phyloP scores from a whole-genome alignment of 768 basidiomycete genomes.

The Rhizopogon vulgaris region DNA sequence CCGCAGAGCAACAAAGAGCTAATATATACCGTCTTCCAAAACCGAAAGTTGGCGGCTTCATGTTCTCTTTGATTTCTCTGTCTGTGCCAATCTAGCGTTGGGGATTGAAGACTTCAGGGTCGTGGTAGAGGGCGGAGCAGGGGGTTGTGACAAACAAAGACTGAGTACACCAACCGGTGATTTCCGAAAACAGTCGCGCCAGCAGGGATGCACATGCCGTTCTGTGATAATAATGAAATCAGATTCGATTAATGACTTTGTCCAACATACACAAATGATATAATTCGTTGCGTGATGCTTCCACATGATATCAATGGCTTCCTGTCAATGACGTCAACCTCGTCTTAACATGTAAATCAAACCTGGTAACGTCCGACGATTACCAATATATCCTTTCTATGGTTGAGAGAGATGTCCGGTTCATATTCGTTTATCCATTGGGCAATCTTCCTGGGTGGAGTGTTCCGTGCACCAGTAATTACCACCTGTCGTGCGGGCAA shows the following conservation, averaged over 20 bases:
- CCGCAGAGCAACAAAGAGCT: not conserved
- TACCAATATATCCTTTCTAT: constrained; percentile 2
- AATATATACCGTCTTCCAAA: constrained; percentile 38
- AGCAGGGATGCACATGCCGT: constrained; percentile 28
- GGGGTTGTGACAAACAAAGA: constrained; percentile 16
- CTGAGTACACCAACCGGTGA: constrained; percentile 16
- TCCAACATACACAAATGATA: constrained; percentile 16
- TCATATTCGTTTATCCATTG: constrained; percentile 8
- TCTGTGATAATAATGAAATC: constrained; percentile 14
- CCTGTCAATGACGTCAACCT: constrained; percentile 8
- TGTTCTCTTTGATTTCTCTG: constrained; percentile 37
- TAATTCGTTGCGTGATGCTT: constrained; percentile 17
- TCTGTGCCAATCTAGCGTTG: constrained; percentile 44
- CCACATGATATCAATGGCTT: constrained; percentile 39
- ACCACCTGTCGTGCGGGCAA: not conserved
- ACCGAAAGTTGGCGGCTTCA: constrained; percentile 42
- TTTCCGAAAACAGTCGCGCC: constrained; percentile 29
- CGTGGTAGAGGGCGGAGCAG: constrained; percentile 43
- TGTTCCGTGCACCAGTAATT: not conserved
- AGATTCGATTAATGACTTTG: not conserved
- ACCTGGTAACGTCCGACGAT: constrained; percentile 7
- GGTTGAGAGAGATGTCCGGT: constrained; percentile 3
- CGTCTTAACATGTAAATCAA: constrained; percentile 11
- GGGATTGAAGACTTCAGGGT: constrained; percentile 49
- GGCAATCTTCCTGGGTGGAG: not conserved